Evolutionary conservation across 768 basidiomycete genomes (phyloP).

Genomic region (Boletus eberwhitei): DNA sequence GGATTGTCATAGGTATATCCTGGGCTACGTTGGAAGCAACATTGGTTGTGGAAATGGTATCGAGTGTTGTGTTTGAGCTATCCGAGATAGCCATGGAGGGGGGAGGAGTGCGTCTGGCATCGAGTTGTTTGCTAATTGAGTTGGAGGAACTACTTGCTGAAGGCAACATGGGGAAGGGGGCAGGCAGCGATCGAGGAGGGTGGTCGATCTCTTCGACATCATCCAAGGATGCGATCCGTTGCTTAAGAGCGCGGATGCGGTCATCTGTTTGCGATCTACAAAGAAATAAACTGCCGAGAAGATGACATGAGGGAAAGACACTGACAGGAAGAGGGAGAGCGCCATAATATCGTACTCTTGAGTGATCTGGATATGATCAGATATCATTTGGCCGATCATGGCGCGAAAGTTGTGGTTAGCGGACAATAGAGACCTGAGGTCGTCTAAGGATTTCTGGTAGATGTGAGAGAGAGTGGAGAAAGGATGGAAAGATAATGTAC

Average conservation of each 20-base stretch:
- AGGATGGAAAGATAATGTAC: not conserved
- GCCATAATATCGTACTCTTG: constrained; percentile 35
- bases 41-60: not conserved
- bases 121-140: not conserved
- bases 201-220: not conserved
- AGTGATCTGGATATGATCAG: constrained; percentile 21
- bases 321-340: constrained; percentile 43
- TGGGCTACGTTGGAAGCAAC: not conserved
- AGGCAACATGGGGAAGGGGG: constrained; percentile 1
- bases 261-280: constrained; percentile 35
- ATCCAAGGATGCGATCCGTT: constrained; percentile 27
- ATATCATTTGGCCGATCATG: constrained; percentile 23
- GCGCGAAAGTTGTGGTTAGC: constrained; percentile 15
- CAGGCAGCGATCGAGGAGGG: not conserved
- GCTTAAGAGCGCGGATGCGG: constrained; percentile 39
- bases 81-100: constrained; percentile 17
- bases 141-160: not conserved
- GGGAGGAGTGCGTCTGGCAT: constrained; percentile 8
- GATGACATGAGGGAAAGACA: not conserved
- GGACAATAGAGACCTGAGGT: constrained; percentile 26
- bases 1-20: constrained; percentile 1
- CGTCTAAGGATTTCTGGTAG: constrained; percentile 26
- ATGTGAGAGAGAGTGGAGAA: not conserved
- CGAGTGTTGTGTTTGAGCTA: constrained; percentile 13
- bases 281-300: not conserved